Evolutionary conservation across 202 grass and related monocot genomes (phyloP).

Genomic region (Cymbopogon flexuosus): DNA sequence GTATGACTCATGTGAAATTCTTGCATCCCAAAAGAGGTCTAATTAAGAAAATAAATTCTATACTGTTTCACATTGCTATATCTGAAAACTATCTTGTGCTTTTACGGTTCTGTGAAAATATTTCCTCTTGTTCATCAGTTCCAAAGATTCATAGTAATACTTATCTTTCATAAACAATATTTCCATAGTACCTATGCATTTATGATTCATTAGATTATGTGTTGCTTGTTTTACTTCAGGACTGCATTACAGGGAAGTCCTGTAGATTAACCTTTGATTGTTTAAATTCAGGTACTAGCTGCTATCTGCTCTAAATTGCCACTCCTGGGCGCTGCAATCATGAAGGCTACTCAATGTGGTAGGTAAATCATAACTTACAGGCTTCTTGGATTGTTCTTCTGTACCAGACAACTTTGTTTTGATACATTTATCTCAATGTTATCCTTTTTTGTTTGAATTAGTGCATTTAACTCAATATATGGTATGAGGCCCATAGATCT

Average conservation of each 20-base stretch:
- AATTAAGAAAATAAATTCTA: background rate
- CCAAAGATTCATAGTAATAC: background rate
- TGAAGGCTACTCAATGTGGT: slow-evolving; percentile 81
- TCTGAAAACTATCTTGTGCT: background rate
- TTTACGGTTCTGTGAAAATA: background rate
- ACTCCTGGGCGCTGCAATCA: slow-evolving; percentile 60
- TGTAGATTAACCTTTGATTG: slow-evolving; percentile 6
- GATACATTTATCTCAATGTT: background rate
- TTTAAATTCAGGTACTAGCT: slow-evolving; percentile 52
- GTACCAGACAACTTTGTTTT: background rate
- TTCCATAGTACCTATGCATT: background rate
- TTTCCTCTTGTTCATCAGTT: slow-evolving; percentile 1
- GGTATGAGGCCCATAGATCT: background rate
- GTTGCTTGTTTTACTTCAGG: background rate
- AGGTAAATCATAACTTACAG: slow-evolving; percentile 20
- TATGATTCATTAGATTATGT: background rate
- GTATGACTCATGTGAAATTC: background rate
- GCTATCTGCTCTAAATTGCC: slow-evolving; percentile 80
- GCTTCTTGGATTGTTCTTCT: background rate
- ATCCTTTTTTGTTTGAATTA: background rate
- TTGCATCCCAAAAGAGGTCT: background rate
- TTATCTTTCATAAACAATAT: background rate
- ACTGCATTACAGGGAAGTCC: background rate
- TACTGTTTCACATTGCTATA: background rate
- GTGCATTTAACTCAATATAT: background rate